Base-by-base conservation (phyloP, 2,329 filamentous ascomycete species). In the Colletotrichum lindemuthianum region DNA sequence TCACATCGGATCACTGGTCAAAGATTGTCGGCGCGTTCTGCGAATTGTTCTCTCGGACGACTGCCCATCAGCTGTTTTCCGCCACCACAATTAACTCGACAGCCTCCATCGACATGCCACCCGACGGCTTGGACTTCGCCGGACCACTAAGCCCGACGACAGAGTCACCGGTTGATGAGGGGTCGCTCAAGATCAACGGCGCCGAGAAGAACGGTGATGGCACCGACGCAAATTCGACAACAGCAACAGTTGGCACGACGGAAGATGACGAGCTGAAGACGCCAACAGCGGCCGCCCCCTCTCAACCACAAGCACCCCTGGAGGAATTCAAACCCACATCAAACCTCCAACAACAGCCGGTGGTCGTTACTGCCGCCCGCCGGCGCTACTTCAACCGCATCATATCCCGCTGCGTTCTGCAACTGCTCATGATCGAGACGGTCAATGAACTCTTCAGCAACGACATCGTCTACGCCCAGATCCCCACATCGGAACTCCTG, bases 371-470 rank as follows among this genome's bases (percentile, higher is more conserved):
- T 1, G 93, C 93, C 2, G 93, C 96, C 0, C 91, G 96, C 33
- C 88, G 96, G 40, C 91, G 94, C 56, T 97, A 97, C 82, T 99
- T 99, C 85, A 99, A 99, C 80, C 92, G 95, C 70, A 99, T 99
- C 77, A 99, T 99, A 77, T 97, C 95, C 12, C 95, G 96, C 70
- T 99, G 96, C 75, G 96, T 99, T 4, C 83, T 99, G 8, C 96
- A 99, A 77, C 87, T 99, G 2, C 88, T 99, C 68, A 99, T 99
- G 93, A 99, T 99, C 71, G 96, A 99, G 77, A 99, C 96, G 0
- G 96, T 99, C 45, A 96, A 97, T 73, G 96, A 99, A 77, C 88
- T 99, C 52, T 99, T 99, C 81, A 96, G 93, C 70, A 99, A 98
- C 77, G 94, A 98, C 74, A 88, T 92, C 1, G 96, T 99, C 13